These are phyloP conservation scores for Boletus fagicola DNA, from an alignment of 768 basidiomycete genomes.

Conservation along the genomic window DNA sequence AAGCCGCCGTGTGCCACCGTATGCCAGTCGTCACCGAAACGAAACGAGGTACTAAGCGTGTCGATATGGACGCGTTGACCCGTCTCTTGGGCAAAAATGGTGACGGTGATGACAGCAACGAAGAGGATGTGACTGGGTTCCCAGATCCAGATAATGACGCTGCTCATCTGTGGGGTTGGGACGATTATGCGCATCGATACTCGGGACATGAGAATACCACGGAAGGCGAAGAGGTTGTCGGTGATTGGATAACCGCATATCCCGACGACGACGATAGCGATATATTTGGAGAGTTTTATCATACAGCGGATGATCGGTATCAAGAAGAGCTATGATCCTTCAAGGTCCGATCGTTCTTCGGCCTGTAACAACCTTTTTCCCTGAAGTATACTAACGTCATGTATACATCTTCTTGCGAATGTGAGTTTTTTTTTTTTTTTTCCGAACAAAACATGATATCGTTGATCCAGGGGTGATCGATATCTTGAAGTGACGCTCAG, in stretches of 20 bases:
- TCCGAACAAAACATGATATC: not conserved
- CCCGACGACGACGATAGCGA: slow-evolving; percentile 25
- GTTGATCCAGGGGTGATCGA: not conserved
- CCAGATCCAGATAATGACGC: slow-evolving; percentile 27
- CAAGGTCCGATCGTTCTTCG: slow-evolving; percentile 2
- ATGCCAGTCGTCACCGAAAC: slow-evolving; percentile 13
- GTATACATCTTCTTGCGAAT: not conserved
- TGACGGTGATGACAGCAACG: slow-evolving; percentile 24
- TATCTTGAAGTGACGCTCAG: too few species aligned
- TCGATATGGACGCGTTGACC: slow-evolving; percentile 58
- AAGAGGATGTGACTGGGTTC: slow-evolving; percentile 18
- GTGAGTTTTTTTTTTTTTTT: slow-evolving; percentile 2
- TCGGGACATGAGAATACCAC: slow-evolving; percentile 9
- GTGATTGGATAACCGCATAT: slow-evolving; percentile 46
- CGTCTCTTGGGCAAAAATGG: slow-evolving; percentile 43
- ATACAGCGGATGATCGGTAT: slow-evolving; percentile 25
- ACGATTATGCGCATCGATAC: slow-evolving; percentile 8
- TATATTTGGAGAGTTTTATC: slow-evolving; percentile 15
- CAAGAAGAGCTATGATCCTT: slow-evolving; percentile 26
- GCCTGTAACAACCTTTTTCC: not conserved
- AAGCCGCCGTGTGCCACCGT: slow-evolving; percentile 1
- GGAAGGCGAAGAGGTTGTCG: slow-evolving; percentile 38
- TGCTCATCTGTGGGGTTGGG: slow-evolving; percentile 13
- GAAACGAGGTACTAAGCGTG: slow-evolving; percentile 38
- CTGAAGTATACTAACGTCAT: not conserved